Conservation (phyloP, 2,329 filamentous ascomycete species). For the Arthrobotrys conoides region DNA sequence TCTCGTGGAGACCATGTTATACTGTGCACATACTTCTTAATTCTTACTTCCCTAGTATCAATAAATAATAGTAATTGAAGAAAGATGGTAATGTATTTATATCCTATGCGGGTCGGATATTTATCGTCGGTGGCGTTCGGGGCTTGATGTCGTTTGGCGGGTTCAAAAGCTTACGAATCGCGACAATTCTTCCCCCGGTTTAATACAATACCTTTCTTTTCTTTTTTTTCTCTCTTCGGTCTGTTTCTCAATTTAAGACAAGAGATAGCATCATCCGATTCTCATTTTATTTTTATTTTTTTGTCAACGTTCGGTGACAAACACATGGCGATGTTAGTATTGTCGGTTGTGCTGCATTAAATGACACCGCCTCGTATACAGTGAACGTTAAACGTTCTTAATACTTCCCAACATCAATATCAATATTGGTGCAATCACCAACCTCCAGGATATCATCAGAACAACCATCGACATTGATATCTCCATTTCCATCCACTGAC, state of each 20-base stretch:
- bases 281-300: neutral
- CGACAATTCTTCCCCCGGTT: conserved; percentile 1
- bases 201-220: neutral
- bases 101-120: conserved; percentile 5
- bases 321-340: neutral
- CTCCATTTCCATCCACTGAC: neutral
- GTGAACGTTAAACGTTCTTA: too few species aligned
- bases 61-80: too few species aligned
- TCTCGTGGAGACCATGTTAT: too few species aligned
- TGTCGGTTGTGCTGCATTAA: neutral
- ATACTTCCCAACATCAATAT: too few species aligned
- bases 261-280: conserved; percentile 16
- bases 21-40: too few species aligned
- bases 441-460: neutral
- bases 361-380: too few species aligned
- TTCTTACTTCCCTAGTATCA: too few species aligned
- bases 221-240: neutral
- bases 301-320: neutral
- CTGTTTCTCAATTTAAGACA: too few species aligned
- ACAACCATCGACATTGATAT: neutral
- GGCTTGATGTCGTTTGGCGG: conserved; percentile 27
- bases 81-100: neutral
- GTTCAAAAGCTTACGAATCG: conserved; percentile 34
- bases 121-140: neutral
- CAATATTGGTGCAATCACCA: neutral